A percentile compares a stretch with the other conserved stretches of the same genome.
Evolutionary conservation across 768 basidiomycete genomes (phyloP).

Genomic region (Flagelloscypha sp.): DNA sequence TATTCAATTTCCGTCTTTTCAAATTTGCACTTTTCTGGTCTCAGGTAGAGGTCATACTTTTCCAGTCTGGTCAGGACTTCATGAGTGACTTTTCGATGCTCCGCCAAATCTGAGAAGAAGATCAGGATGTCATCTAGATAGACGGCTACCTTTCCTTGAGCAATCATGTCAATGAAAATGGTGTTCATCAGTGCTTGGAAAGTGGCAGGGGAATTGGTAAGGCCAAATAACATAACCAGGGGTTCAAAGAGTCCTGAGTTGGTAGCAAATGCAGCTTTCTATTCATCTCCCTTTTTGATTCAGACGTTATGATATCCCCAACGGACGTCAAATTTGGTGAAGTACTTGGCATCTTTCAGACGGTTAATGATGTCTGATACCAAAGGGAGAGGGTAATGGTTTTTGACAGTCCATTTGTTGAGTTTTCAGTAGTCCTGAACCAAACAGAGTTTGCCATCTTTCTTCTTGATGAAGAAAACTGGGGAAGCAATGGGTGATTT

Average conservation of each 20-base stretch:
- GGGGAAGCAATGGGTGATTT: slow-evolving; percentile 23
- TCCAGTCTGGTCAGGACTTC: slow-evolving; percentile 13
- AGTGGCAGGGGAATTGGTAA: slow-evolving; percentile 26
- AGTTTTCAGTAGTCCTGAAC: slow-evolving; percentile 25
- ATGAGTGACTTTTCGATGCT: slow-evolving; percentile 9
- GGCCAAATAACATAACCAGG: slow-evolving; percentile 30
- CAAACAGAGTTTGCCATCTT: slow-evolving; percentile 24
- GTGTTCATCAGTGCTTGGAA: slow-evolving; percentile 26
- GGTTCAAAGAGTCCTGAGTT: slow-evolving; percentile 29
- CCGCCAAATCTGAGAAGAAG: too few relatives aligned
- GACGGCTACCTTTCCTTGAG: slow-evolving; percentile 18
- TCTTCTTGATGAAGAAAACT: slow-evolving; percentile 25
- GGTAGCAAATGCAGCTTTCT: slow-evolving; percentile 32
- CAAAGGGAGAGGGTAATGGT: slow-evolving; percentile 15
- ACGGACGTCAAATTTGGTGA: slow-evolving; percentile 22
- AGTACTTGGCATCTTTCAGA: slow-evolving; percentile 10
- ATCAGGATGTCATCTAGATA: slow-evolving; percentile 27
- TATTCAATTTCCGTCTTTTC: too few relatives aligned
- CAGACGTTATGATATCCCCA: slow-evolving; percentile 24
- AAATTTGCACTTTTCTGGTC: slow-evolving; percentile 24
- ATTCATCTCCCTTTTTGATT: slow-evolving; percentile 32
- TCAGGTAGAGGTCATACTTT: slow-evolving; percentile 15
- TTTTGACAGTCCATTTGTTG: slow-evolving; percentile 20
- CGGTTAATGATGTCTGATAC: slow-evolving; percentile 11
- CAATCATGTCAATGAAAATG: slow-evolving; percentile 15